A percentile compares a stretch with the other conserved stretches of the same genome.
These are phyloP conservation scores for Tricholoma sp. DNA, from an alignment of 768 basidiomycete genomes.

Conservation along the genomic window DNA sequence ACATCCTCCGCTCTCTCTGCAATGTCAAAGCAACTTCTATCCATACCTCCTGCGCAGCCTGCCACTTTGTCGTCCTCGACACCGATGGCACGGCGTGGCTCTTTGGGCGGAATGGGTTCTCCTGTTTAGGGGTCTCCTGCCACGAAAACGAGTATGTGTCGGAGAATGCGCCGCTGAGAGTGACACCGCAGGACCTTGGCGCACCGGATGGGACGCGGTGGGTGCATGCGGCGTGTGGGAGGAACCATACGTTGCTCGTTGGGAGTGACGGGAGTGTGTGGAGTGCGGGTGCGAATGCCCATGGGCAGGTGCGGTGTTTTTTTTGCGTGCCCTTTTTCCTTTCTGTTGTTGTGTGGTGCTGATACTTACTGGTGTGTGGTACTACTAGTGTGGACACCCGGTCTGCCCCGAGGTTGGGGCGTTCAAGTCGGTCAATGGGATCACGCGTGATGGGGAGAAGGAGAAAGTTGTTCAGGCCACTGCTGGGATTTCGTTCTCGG, in stretches of 20 bases:
- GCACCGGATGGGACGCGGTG: slow-evolving; percentile 54
- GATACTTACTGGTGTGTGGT: too few species aligned
- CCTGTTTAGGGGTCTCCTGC: slow-evolving; percentile 37
- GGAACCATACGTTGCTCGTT: slow-evolving; percentile 79
- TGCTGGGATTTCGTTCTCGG: slow-evolving; percentile 80
- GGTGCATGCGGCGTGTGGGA: slow-evolving; percentile 78
- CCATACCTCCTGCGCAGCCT: slow-evolving; percentile 71
- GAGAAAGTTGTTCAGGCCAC: slow-evolving; percentile 31
- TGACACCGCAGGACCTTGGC: slow-evolving; percentile 58
- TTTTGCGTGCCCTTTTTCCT: too few species aligned
- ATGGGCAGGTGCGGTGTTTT: slow-evolving; percentile 18
- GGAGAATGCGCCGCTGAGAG: slow-evolving; percentile 65
- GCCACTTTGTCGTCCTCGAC: slow-evolving; percentile 74
- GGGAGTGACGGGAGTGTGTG: slow-evolving; percentile 79
- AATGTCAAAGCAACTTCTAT: slow-evolving; percentile 72
- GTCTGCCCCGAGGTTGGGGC: too few species aligned
- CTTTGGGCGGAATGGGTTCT: slow-evolving; percentile 78
- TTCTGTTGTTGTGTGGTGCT: too few species aligned
- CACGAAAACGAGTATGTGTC: slow-evolving; percentile 54
- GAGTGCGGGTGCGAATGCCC: slow-evolving; percentile 76
- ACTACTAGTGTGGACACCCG: too few species aligned
- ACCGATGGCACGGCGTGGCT: slow-evolving; percentile 79
- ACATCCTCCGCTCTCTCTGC: slow-evolving; percentile 83
- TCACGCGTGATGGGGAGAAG: too few species aligned
- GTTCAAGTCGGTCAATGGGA: too few species aligned